Evolutionary conservation across 139 green algal genomes (phyloP), one percentile per base, ranked within the genome.

Genomic region (Dunaliella primolecta): DNA sequence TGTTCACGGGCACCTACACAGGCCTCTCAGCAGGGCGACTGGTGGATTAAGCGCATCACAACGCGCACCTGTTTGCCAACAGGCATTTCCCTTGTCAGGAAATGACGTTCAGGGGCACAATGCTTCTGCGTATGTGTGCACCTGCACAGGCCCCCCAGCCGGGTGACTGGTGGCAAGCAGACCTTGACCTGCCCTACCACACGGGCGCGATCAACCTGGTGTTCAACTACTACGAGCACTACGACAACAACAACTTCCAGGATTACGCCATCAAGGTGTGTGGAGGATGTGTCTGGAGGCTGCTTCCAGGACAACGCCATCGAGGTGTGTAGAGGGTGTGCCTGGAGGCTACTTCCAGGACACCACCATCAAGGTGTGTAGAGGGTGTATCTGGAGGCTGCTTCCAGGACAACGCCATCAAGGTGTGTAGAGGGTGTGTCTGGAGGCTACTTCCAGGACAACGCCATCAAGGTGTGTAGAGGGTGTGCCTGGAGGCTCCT

Each of bases 201-300:
- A 94, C 92, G 0, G 88, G 84, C 27, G 87, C 37, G 20, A 83
- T 96, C 27, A 94, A 96, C 88, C 95, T 96, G 71, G 93, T 97
- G 21, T n/a, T 97, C 64, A 92, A 91, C 56, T 95, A 90, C 82
- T 90, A 89, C 32, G 88, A 95, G 37, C 85, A 90, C 72, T 98
- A 91, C 64, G 95, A 98, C 88, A 98, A 98, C 92, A 97, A 97
- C 84, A 84, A 89, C 79, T 78, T 78, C 1, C 83, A 88, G 37
- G 85, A 88, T 75, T 88, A 86, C 75, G 84, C 81, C 34, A 3
- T 85, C 55, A 83, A 83, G 81, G 74, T 88, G 81, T 34, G 78
- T 30, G 27, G 72, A 29, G 15, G 15, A 15, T 72, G 56, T 29
- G 21, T 15, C 56, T 72, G 20, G 56, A 72, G n/a, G n/a, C n/a